Base-by-base conservation (phyloP, 192 early-diverging fungal species). In the Coemansia sp. region DNA sequence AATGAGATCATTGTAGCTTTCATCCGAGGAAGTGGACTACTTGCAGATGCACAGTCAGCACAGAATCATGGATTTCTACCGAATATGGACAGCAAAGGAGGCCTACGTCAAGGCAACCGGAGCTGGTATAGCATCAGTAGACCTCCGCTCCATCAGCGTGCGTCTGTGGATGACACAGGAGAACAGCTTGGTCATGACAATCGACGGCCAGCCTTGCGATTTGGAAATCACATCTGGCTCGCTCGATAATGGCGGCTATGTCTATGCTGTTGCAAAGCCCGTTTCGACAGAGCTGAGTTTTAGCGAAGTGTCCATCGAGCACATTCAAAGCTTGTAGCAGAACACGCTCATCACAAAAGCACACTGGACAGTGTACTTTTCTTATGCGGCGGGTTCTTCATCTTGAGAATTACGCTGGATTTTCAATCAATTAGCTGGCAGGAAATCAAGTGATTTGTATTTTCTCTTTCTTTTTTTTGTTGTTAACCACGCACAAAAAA, bases 41-140 rank as follows among this genome's bases (percentile, higher is more conserved):
- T 21, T 81, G 12, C 9, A 16, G 0, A 5, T 11, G 0, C 12
- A 40, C 1, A 70, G 73, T 58, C 13, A 8, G 4, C 21, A 76
- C 7, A 63, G 21, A 26, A 40, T 75, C 11, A n/a, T 49, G 1
- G 73, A 76, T 47, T 81, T 81, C 39, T 76, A 76, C 57, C 63
- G 64, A 12, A 72, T 81, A 8, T 81, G 78, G 78, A 61, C 78
- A 21, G 48, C 68, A 40, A 81, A 81, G 61, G 78, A 81, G 41
- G 78, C 78, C 5, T 81, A 81, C 18, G 62, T 67, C 56, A 81
- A 81, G 51, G 78, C 78, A 9, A 56, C 58, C 26, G 78, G 78
- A 7, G 21, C 15, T 18, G 78, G 78, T 5, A 76, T 81, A 19
- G 70, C 67, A 0, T 22, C 13, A 16, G 40, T 56, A 3, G 71